Evolutionary conservation across 2,329 filamentous ascomycete species (phyloP), one percentile per base, ranked within the genome.

Genomic region (Diaporthe citri): DNA sequence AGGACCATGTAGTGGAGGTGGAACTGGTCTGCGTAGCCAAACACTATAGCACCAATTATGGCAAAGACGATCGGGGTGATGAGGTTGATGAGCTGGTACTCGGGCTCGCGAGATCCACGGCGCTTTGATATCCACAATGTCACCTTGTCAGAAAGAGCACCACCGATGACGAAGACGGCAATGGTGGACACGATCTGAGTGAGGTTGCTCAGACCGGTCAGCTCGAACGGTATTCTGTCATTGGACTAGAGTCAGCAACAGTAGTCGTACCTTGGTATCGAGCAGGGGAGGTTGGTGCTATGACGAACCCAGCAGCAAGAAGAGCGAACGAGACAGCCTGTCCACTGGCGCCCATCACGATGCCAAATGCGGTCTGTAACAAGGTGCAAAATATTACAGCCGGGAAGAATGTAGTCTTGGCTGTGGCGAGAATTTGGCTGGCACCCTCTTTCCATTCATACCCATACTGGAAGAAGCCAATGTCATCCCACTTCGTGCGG

Each of bases 381-480:
- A 81, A 64, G 9, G 82, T 80, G 12, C 78, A 78, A 79, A 82
- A 85, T 10, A 83, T 46, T 13, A 84, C 79, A 28, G 80, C 78
- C 0, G 83, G 82, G 72, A 83, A 82, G 4, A 81, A 60, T 1
- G 79, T 80, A 4, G 81, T 82, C 48, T 81, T 80, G 6, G 81
- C 56, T 8, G 80, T 79, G 57, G 82, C 78, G 9, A 81, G 64
- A 71, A 82, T 75, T 31, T 79, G 77, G 20, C 48, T 69, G 20
- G 59, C 78, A 0, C 79, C 80, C 31, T 76, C 73, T 55, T 72
- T 71, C 79, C 79, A 81, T 64, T 82, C 78, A 62, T 79, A 78
- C 1, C 79, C 79, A 72, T 76, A 75, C 43, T 80, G 80, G 75
- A 83, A 82, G 48, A 84, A 39, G 46, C 79, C 80, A 17, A 83